Base-by-base conservation (phyloP, 768 basidiomycete species). In the Rhodotorula diobovata region DNA sequence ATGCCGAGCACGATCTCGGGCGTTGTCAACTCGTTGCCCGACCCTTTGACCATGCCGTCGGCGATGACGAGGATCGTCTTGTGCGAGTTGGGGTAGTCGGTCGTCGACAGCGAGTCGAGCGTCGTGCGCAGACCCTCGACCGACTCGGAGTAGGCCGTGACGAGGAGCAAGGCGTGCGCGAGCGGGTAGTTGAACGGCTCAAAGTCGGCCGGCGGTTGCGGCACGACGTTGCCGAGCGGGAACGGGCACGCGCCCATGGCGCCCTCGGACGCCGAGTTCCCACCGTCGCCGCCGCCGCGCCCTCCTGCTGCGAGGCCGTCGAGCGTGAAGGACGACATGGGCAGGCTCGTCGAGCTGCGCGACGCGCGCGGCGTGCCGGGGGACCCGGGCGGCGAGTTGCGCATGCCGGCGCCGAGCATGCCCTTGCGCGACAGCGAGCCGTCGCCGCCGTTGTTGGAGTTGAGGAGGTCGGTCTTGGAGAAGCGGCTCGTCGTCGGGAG, bases 61-160 rank as follows among this genome's bases (percentile, higher is more conserved):
- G 92, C 91, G 73, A 98, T 94, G 78, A 99, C 89, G 70, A 99
- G 83, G 73, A 99, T 90, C 65, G 96, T 79, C 78, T 98, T 98
- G 84, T 99, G 96, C 75, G 89, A 90, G 82, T 97, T 97, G 45
- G 96, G 95, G 79, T 97, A 99, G 81, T 98, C 95, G 41, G 95
- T 97, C 8, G 96, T 98, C 14, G 94, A 93, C 53, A 99, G 85
- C 3, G 96, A 97, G 81, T 99, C 96, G n/a, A 99, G 84, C 0
- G 96, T 99, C 28, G 96, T 99, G 50, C 95, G 87, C 3, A 99
- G 84, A 82, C 96, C 96, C 80, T 96, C 94, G 32, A 94, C 85
- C 8, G 92, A 94, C 81, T 99, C 96, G 0, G 95, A 96, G 80
- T 99, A 99, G 2, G 96, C 96, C 1, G 96, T 99, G 72, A 99